These are phyloP conservation scores for Mucor piriformis DNA, from an alignment of 371 early-diverging fungal species.

Conservation along the genomic window DNA sequence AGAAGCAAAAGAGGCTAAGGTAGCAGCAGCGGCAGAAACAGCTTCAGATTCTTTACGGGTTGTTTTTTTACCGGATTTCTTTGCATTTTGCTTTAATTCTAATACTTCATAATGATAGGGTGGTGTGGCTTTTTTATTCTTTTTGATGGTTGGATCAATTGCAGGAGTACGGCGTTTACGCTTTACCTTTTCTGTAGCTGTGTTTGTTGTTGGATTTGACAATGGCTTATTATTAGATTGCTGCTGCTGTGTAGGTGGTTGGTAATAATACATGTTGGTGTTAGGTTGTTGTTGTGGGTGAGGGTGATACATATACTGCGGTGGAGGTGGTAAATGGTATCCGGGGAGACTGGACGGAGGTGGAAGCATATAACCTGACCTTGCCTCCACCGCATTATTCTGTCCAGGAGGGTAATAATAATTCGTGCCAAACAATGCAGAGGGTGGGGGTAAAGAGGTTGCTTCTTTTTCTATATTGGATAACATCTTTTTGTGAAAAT, in stretches of 20 bases:
- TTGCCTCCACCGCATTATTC: slow-evolving; percentile 1
- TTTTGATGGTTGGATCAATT: slow-evolving; percentile 1
- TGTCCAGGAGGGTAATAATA: slow-evolving; percentile 15
- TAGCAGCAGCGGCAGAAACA: slow-evolving; percentile 48
- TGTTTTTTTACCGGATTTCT: slow-evolving; percentile 23
- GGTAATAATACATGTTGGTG: slow-evolving; percentile 1
- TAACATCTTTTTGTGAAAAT: slow-evolving; percentile 7
- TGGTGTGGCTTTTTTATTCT: slow-evolving; percentile 16
- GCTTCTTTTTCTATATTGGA: slow-evolving; percentile 24
- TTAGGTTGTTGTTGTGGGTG: slow-evolving; percentile 13
- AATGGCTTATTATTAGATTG: not conserved
- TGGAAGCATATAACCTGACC: slow-evolving; percentile 43
- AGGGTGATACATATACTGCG: slow-evolving; percentile 22
- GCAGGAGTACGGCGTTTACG: slow-evolving; percentile 20
- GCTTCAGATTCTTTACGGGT: slow-evolving; percentile 34
- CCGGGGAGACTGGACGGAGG: slow-evolving; percentile 46
- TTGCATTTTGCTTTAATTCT: slow-evolving; percentile 22
- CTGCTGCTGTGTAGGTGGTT: not conserved
- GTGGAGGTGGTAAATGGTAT: slow-evolving; percentile 34
- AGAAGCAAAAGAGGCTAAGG: slow-evolving; percentile 46
- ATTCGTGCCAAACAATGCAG: slow-evolving; percentile 24
- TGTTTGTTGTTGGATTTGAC: slow-evolving; percentile 14
- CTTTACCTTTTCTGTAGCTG: slow-evolving; percentile 10
- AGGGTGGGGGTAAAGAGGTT: slow-evolving; percentile 38
- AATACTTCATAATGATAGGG: slow-evolving; percentile 35